These are phyloP conservation scores for Pyronema domesticum DNA, from an alignment of 495 filamentous ascomycete genomes.

Conservation along the genomic window DNA sequence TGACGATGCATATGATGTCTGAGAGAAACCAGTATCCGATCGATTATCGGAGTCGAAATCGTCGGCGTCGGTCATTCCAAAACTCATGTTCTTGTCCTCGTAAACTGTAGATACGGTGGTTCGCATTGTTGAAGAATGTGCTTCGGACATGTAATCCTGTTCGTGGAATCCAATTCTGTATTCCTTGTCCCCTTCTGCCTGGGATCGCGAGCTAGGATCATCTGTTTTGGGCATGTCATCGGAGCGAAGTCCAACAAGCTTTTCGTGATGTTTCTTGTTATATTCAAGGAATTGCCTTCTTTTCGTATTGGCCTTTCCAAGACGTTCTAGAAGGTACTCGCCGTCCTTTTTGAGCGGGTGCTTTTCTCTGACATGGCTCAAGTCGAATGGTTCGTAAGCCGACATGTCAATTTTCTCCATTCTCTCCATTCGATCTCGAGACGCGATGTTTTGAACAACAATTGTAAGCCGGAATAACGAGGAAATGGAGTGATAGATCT, in stretches of 20 bases:
- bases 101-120: not conserved
- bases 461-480: too few relatives aligned
- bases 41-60: not conserved
- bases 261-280: slow-evolving; percentile 11
- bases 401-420: too few relatives aligned
- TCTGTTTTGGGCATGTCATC: too few relatives aligned
- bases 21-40: too few relatives aligned
- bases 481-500: too few relatives aligned
- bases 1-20: slow-evolving; percentile 14
- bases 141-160: not conserved
- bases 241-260: slow-evolving; percentile 4
- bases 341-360: too few relatives aligned
- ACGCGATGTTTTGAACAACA: too few relatives aligned
- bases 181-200: too few relatives aligned
- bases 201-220: not conserved
- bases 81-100: not conserved
- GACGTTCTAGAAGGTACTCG: too few relatives aligned
- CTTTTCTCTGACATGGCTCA: too few relatives aligned
- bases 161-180: not conserved
- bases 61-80: not conserved
- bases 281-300: slow-evolving; percentile 19
- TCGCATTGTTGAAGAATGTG: not conserved
- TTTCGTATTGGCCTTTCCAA: slow-evolving; percentile 26
- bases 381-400: too few relatives aligned
- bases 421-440: too few relatives aligned